Base-by-base conservation (phyloP, 495 filamentous ascomycete genomes). In the Rostrohypoxylon terebratum region DNA sequence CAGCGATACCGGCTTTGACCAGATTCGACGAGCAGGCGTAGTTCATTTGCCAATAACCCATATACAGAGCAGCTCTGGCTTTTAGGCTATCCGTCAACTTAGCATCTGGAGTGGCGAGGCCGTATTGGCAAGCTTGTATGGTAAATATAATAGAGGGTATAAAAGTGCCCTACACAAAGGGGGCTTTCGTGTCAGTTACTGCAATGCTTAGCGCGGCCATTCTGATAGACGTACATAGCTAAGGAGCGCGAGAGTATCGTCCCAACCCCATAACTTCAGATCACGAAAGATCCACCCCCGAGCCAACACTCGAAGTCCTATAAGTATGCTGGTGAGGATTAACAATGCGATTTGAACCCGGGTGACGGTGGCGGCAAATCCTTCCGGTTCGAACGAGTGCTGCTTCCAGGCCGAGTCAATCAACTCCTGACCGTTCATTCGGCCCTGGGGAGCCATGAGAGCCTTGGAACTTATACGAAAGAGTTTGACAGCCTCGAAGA, bases 1-100 rank as follows among this genome's bases (percentile, higher is more conserved):
- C 51, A 10, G 51, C 51, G 13, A 55, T 55, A 16, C 51, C 51
- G 5, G 51, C 51, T 31, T 55, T 55, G 28, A 55, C 51, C 31
- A 55, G 34, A 10, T 55, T 55, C n/a, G 51, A 55, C 28, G 51
- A 55, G 28, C 33, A 31, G n/a, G 51, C 51, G 7, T 55, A 55
- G 28, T 55, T 28, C 51, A 55, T 55, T 31, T 55, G 51, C 51
- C 51, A 55, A n/a, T 55, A 55, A 1, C 51, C 51, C 51, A 55
- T 34, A 16, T 55, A 55, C 1, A 36, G 4, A 10, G 51, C 28
- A 9, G 51, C 51, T 36, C 51, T 55, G 31, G 51, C 51, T 20
- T 20, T 55, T 5, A 55, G 51, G 2, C 11, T 16, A 36, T 55
- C 51, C 7, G 51, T 55, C n/a, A 55, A 31, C 31, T 55, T n/a